Percentiles rank a stretch among this genome's conserved stretches.
Evolutionary conservation across 768 basidiomycete genomes (phyloP).

Genomic region (Albatrellus ellisii): DNA sequence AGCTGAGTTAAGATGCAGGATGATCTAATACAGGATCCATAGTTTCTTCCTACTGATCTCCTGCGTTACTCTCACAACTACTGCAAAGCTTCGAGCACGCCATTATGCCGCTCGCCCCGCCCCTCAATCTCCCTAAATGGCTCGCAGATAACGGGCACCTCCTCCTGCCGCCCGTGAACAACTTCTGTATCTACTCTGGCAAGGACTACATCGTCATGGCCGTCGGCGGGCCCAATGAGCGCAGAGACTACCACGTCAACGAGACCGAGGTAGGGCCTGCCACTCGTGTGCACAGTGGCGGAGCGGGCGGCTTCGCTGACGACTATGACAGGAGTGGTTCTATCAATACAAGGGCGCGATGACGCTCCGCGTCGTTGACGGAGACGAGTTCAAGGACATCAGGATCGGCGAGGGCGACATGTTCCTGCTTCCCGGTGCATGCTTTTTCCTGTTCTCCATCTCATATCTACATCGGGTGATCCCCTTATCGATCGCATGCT

Average conservation of each 20-base stretch:
- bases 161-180: constrained; percentile 86
- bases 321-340: constrained; percentile 73
- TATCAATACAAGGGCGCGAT: constrained; percentile 94
- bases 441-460: not conserved
- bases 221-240: constrained; percentile 89
- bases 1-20: too few relatives aligned
- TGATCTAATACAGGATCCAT: too few relatives aligned
- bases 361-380: constrained; percentile 79
- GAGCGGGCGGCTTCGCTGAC: not conserved
- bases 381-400: constrained; percentile 70
- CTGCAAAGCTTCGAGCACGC: too few relatives aligned
- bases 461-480: not conserved
- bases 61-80: too few relatives aligned
- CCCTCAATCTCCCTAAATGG: constrained; percentile 88
- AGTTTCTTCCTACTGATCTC: too few relatives aligned
- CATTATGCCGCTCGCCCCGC: constrained; percentile 60
- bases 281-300: not conserved
- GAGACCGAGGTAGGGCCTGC: constrained; percentile 63
- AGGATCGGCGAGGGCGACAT: constrained; percentile 90
- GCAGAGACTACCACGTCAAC: constrained; percentile 92
- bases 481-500: not conserved
- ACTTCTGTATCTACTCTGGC: constrained; percentile 74
- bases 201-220: constrained; percentile 91
- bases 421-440: constrained; percentile 84
- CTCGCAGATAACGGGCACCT: constrained; percentile 66